Percentiles rank a stretch among this genome's conserved stretches.
Evolutionary conservation across 164 flowering plant species (phyloP).

Genomic region (Saururus chinensis): DNA sequence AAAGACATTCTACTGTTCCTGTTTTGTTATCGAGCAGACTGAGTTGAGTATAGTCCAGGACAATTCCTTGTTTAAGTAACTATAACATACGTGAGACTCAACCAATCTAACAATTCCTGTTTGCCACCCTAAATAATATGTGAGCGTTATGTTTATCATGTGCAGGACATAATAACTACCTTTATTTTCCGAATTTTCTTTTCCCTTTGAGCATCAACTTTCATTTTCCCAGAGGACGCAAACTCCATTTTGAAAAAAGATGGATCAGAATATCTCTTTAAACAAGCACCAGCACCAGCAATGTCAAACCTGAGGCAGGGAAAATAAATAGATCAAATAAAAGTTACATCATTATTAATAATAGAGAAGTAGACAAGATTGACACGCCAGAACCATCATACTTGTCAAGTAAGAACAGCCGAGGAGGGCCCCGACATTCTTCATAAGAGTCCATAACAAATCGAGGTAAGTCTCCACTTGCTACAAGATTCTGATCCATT

Average conservation of each 20-base stretch:
- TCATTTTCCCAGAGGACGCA: constrained; percentile 20
- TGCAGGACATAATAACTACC: constrained; percentile 29
- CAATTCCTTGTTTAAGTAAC: too few species aligned
- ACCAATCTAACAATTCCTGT: neutral
- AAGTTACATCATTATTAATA: neutral
- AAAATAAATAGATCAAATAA: neutral
- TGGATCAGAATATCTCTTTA: constrained; percentile 94
- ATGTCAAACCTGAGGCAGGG: constrained; percentile 63
- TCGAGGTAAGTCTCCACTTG: constrained; percentile 83
- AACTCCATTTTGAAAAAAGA: constrained; percentile 69
- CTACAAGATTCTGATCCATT: constrained; percentile 52
- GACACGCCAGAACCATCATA: constrained; percentile 24
- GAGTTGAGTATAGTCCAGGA: too few species aligned
- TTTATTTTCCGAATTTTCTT: constrained; percentile 61
- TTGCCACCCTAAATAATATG: neutral
- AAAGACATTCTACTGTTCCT: too few species aligned
- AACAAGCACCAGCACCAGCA: constrained; percentile 97
- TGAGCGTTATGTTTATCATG: neutral
- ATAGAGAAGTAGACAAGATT: neutral
- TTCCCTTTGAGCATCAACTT: constrained; percentile 42
- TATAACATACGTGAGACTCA: neutral
- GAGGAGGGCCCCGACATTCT: constrained; percentile 95
- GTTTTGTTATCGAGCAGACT: too few species aligned
- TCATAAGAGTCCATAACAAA: constrained; percentile 96
- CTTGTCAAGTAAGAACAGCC: constrained; percentile 90